These are phyloP conservation scores for Xylaria sp. DNA, from an alignment of 2,329 filamentous ascomycete genomes.

Conservation along the genomic window DNA sequence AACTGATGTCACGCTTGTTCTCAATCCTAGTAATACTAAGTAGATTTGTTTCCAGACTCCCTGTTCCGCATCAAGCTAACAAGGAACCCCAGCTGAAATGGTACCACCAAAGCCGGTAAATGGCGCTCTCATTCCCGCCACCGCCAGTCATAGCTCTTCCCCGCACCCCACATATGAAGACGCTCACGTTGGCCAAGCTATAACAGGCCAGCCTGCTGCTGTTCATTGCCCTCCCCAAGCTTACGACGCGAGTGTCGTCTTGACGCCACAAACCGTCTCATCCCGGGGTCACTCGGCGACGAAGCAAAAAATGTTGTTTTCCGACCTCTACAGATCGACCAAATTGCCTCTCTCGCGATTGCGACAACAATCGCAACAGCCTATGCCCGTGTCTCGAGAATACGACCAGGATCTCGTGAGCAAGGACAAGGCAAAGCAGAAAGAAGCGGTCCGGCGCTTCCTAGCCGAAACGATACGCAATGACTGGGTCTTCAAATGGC, in stretches of 20 bases:
- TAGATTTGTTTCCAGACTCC: conserved; percentile 23
- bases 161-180: conserved; percentile 48
- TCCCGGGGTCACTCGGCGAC: conserved; percentile 35
- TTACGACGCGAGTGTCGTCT: conserved; percentile 26
- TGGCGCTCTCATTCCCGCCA: conserved; percentile 41
- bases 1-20: conserved; percentile 33
- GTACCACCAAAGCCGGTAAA: conserved; percentile 39
- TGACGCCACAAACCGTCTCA: conserved; percentile 36
- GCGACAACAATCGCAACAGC: conserved; percentile 53
- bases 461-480: conserved; percentile 65
- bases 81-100: conserved; percentile 32
- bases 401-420: conserved; percentile 71
- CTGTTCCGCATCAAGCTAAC: conserved; percentile 39
- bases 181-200: conserved; percentile 42
- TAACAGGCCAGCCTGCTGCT: conserved; percentile 42
- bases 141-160: conserved; percentile 47
- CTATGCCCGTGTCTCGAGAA: conserved; percentile 52
- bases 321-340: conserved; percentile 68
- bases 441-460: conserved; percentile 69
- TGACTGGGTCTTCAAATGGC: conserved; percentile 72
- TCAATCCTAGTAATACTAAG: conserved; percentile 24
- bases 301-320: conserved; percentile 65
- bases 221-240: conserved; percentile 25
- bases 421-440: conserved; percentile 71
- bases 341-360: conserved; percentile 65